Base-by-base conservation (phyloP, 176 grass and related monocot species). In the Microstegium vimineum region DNA sequence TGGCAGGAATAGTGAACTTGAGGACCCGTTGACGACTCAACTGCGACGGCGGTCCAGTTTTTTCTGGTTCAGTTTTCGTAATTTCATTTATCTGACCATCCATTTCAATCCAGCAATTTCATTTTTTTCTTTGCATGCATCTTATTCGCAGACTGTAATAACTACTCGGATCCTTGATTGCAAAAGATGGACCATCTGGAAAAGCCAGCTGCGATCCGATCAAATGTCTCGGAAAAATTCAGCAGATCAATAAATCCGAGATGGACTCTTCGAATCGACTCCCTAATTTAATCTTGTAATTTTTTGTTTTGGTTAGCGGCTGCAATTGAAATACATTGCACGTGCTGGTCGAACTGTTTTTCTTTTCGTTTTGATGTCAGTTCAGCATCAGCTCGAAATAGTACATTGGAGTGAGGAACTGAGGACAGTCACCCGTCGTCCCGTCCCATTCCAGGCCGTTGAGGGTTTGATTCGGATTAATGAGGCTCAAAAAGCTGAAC, bases 401-500 rank as follows among this genome's bases (percentile, higher is more conserved):
- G 25, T 57, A 35, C 34, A 62, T 30, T 31, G 30, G 45, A 49
- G 54, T 22, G 15, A 26, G 14, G 23, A 5, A 47, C 28, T 49
- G 9, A 26, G 13, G 26, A n/a, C n/a, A n/a, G n/a, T n/a, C n/a
- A n/a, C 46, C 30, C 15, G 33, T 81, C 78, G 30, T n/a, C n/a
- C n/a, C n/a, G n/a, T n/a, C n/a, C n/a, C 71, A 45, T 68, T 75
- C 69, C 22, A n/a, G 46, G 46, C 18, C 10, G 85, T 81, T 76
- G 78, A 47, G 52, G 6, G 22, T 59, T 84, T 74, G 20, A 75
- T 57, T 28, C 2, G 10, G 61, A 68, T 45, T 27, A 51, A 81
- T 34, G 10, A 23, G 33, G 36, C 49, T 30, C 5, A 30, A 25
- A 57, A 59, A 5, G 56, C 2, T 25, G 56, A 59, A 25, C 56